Percentiles rank a stretch among this genome's conserved stretches.
These are phyloP conservation scores for Wickerhamomyces chambardii DNA, from an alignment of 805 yeast genomes.

Conservation along the genomic window DNA sequence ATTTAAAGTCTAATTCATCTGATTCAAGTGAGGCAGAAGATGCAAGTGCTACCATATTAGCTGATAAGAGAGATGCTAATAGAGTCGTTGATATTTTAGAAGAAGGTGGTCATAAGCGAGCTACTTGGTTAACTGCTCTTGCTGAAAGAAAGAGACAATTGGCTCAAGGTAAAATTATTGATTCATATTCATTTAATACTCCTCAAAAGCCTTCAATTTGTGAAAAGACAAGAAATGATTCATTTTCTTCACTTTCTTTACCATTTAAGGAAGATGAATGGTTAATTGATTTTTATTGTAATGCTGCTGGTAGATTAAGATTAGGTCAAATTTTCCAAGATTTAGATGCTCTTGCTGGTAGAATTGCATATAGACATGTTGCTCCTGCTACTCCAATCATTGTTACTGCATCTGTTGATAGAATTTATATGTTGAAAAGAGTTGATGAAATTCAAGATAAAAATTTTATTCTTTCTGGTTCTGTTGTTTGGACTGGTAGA, in stretches of 20 bases:
- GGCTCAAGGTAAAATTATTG: slow-evolving; percentile 65
- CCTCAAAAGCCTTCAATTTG: slow-evolving; percentile 63
- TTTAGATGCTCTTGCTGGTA: slow-evolving; percentile 88
- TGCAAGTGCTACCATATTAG: slow-evolving; percentile 61
- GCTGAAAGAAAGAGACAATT: slow-evolving; percentile 61
- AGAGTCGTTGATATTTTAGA: slow-evolving; percentile 21
- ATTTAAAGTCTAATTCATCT: slow-evolving; percentile 27
- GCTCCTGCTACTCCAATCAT: slow-evolving; percentile 94
- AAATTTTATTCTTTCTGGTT: slow-evolving; percentile 82
- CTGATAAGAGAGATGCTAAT: slow-evolving; percentile 49
- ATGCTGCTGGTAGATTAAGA: slow-evolving; percentile 84
- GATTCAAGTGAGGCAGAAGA: slow-evolving; percentile 61
- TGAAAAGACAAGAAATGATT: slow-evolving; percentile 71
- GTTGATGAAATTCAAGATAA: slow-evolving; percentile 68
- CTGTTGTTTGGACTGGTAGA: slow-evolving; percentile 90
- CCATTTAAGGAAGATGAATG: slow-evolving; percentile 82
- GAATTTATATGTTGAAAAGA: slow-evolving; percentile 80
- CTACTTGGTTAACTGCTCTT: slow-evolving; percentile 85
- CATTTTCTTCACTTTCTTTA: slow-evolving; percentile 57
- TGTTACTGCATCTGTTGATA: slow-evolving; percentile 91
- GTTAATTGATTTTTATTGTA: slow-evolving; percentile 81
- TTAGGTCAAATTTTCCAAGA: slow-evolving; percentile 94
- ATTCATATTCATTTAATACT: slow-evolving; percentile 60
- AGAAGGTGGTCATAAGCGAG: slow-evolving; percentile 26
- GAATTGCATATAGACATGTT: slow-evolving; percentile 88